Base-by-base conservation (phyloP, 2,329 filamentous ascomycete species). In the Pezicula rhizophila region DNA sequence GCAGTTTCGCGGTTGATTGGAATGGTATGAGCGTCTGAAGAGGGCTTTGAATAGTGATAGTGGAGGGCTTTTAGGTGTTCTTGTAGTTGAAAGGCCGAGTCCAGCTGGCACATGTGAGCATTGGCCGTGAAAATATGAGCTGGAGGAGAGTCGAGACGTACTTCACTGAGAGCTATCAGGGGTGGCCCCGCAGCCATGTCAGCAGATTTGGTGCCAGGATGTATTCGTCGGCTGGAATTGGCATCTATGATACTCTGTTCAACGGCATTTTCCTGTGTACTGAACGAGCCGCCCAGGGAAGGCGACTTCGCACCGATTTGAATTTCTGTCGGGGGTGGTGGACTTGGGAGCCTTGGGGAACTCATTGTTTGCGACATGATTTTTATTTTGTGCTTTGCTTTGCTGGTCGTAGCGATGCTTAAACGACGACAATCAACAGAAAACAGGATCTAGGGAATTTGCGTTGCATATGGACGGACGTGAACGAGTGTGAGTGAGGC, bases 31-130 rank as follows among this genome's bases (percentile, higher is more conserved):
- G 78, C 74, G 46, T 73, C 75, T 46, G 65, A 63, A 40, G 70
- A 59, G 6, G 81, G 79, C 52, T 82, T 79, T 1, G 89, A 95
- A 65, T 87, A 84, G 65, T 86, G 77, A 68, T 91, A 84, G 72
- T 97, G 89, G 14, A 96, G 80, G 33, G 93, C 89, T 67, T 95
- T 92, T 47, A 99, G 84, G 64, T 99, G 92, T 70, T 99, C 93
- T 68, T 96, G 95, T 15, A 97, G 81, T 68, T 96, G 93, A 66
- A 97, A 99, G 40, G 93, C 88, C 18, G 92, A 97, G 65, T 99
- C 91, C 58, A 99, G 89, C 88, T 96, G 66, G 39, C 28, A 15
- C 15, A 8, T 35, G 44, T 67, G 50, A 64, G 56, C 46, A 39
- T 45, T 25, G 12, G 38, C 42, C 31, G 37, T 25, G 52, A 49